These are phyloP conservation scores for Peterozyma xylosa DNA, from an alignment of 805 yeast species.

Conservation along the genomic window DNA sequence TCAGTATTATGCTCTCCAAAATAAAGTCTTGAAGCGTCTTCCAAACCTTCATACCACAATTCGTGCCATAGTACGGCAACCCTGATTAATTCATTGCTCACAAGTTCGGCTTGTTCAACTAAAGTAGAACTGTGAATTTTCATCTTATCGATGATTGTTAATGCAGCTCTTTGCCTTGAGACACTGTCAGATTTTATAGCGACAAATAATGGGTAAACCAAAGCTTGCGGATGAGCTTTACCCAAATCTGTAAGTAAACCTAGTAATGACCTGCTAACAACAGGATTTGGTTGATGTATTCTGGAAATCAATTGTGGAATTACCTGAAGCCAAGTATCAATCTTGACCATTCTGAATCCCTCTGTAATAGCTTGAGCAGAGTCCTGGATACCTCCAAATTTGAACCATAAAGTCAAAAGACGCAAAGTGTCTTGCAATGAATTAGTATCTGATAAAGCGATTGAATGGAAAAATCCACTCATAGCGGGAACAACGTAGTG, in stretches of 20 bases:
- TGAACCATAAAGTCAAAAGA: constrained; percentile 88
- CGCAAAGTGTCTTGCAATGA: constrained; percentile 91
- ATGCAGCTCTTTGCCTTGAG: constrained; percentile 85
- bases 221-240: constrained; percentile 93
- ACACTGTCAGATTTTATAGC: constrained; percentile 92
- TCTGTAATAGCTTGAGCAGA: constrained; percentile 87
- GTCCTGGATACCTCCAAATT: constrained; percentile 88
- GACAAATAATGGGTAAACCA: constrained; percentile 91
- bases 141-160: constrained; percentile 87
- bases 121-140: constrained; percentile 75
- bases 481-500: constrained; percentile 95
- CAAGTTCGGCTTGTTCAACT: constrained; percentile 89
- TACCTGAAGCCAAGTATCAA: constrained; percentile 93
- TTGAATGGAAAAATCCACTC: constrained; percentile 91
- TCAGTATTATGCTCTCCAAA: constrained; percentile 94
- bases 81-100: constrained; percentile 87
- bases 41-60: constrained; percentile 95
- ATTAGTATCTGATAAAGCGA: constrained; percentile 76
- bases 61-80: constrained; percentile 98
- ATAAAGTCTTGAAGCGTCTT: constrained; percentile 89
- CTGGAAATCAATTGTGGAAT: constrained; percentile 94
- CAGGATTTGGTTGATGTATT: constrained; percentile 88
- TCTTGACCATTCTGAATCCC: constrained; percentile 82
- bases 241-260: constrained; percentile 83
- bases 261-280: constrained; percentile 72